Evolutionary conservation across 352 stramenopile species (phyloP).

Genomic region (Globisporangium paroecandrum): DNA sequence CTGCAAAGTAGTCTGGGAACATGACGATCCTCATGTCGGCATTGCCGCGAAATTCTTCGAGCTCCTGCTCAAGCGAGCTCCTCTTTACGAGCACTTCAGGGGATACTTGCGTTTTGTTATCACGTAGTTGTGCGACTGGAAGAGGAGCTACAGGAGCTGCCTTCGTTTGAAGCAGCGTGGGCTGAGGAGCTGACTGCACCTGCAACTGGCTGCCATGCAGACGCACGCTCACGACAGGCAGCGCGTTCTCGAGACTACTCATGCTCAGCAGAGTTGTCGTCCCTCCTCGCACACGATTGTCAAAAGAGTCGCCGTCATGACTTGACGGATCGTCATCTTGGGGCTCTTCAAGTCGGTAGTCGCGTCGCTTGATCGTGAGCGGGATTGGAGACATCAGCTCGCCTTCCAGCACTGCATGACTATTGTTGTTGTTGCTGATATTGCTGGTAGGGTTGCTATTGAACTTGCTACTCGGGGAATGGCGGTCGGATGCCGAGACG

Average conservation of each 20-base stretch:
- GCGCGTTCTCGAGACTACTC: neutral
- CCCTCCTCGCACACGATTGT: neutral
- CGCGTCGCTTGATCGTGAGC: conserved; percentile 12
- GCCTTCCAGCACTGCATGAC: neutral
- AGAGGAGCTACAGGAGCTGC: neutral
- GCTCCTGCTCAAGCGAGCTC: conserved; percentile 52
- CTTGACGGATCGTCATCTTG: conserved; percentile 3
- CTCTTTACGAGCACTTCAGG: conserved; percentile 19
- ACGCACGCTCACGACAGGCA: conserved; percentile 9
- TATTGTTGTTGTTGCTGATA: conserved; percentile 25
- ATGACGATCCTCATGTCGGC: conserved; percentile 48
- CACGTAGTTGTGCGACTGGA: neutral
- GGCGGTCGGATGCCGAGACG: conserved; percentile 11
- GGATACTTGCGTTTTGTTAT: neutral
- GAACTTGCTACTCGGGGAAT: conserved; percentile 5
- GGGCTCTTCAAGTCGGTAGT: neutral
- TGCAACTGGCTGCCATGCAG: conserved; percentile 14
- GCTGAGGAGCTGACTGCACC: conserved; percentile 5
- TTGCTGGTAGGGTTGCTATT: conserved; percentile 24
- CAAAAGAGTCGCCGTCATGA: neutral
- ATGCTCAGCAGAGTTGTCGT: conserved; percentile 7
- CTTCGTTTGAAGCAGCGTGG: neutral
- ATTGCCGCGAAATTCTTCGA: conserved; percentile 51
- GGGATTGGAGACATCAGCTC: conserved; percentile 12
- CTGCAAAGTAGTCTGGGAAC: conserved; percentile 66